Evolutionary conservation across 169 alveolate genomes (phyloP), one percentile per base, ranked within the genome.

Genomic region (Babesia gibsoni): DNA sequence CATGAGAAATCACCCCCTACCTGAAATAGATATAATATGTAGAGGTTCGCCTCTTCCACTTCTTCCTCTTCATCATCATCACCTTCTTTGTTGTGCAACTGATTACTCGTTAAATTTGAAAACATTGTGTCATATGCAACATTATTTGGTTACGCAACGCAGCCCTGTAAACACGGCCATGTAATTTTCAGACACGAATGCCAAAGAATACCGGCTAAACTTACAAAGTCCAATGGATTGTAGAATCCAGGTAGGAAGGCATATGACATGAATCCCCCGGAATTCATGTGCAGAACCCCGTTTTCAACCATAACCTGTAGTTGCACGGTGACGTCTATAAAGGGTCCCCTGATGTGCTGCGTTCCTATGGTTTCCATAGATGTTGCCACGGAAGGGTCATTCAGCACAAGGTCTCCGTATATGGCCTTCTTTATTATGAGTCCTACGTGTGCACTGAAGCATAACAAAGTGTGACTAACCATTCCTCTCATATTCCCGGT

Each of bases 181-280:
- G n/a, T n/a, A n/a, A n/a, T n/a, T n/a, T n/a, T n/a, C n/a, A n/a
- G n/a, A n/a, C n/a, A n/a, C n/a, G n/a, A n/a, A n/a, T n/a, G n/a
- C n/a, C n/a, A n/a, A 9, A 48, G 14, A 48, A 10, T 20, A 48
- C n/a, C 27, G 16, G 10, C 14, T 7, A 4, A 56, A 39, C 80
- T 32, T 67, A 79, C 83, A 23, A 69, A 59, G 32, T 69, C 80
- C 25, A 79, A 16, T 16, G 82, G 83, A 52, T 67, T 79, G 67
- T 68, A 79, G 73, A 79, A 79, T 22, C 88, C 88, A 5, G 88
- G 88, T 39, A 79, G 53, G 49, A 45, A 68, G 8, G 75, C 83
- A 46, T 36, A 79, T 5, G 88, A 79, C 49, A 74, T 41, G 35
- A 32, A 45, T 10, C 49, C 73, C 8, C 73, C 73, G 27, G 66